Evolutionary conservation across 2,329 filamentous ascomycete species (phyloP).

Genomic region (Alternaria arborescens): DNA sequence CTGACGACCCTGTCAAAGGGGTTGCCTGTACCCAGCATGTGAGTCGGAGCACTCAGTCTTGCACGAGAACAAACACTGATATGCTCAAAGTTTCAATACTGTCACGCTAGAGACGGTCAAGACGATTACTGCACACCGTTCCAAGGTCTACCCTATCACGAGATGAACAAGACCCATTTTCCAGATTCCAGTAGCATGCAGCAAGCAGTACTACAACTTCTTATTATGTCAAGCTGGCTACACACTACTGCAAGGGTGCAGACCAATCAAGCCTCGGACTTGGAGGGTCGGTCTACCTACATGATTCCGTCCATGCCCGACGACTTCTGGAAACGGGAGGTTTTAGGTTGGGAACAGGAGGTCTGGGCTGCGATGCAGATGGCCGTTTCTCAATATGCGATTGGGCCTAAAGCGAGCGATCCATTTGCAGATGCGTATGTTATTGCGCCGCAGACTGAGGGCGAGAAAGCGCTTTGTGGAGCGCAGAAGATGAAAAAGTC

Average conservation of each 20-base stretch:
- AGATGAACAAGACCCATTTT: not conserved
- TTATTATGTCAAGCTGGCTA: not conserved
- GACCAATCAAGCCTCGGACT: not conserved
- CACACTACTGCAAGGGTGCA: not conserved
- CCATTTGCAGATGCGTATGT: not conserved
- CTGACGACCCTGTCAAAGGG: not conserved
- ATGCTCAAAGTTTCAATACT: not conserved
- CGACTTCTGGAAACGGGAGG: constrained; percentile 32
- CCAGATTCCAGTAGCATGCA: not conserved
- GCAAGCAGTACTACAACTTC: not conserved
- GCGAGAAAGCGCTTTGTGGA: constrained; percentile 25
- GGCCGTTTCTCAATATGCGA: constrained; percentile 20
- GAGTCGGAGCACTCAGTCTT: not conserved
- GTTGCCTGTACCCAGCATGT: not conserved
- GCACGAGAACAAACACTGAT: too few relatives aligned
- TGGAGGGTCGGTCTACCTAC: too few relatives aligned
- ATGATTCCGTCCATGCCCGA: constrained; percentile 9
- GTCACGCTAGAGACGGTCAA: not conserved
- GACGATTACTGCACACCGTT: not conserved
- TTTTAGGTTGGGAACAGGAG: constrained; percentile 28
- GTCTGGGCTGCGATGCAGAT: constrained; percentile 26
- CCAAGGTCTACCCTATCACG: not conserved
- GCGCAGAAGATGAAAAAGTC: constrained; percentile 28
- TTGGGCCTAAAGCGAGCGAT: not conserved
- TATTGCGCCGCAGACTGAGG: constrained; percentile 4